Base-by-base conservation (phyloP, 2,329 filamentous ascomycete genomes). In the Xylaria sp. region DNA sequence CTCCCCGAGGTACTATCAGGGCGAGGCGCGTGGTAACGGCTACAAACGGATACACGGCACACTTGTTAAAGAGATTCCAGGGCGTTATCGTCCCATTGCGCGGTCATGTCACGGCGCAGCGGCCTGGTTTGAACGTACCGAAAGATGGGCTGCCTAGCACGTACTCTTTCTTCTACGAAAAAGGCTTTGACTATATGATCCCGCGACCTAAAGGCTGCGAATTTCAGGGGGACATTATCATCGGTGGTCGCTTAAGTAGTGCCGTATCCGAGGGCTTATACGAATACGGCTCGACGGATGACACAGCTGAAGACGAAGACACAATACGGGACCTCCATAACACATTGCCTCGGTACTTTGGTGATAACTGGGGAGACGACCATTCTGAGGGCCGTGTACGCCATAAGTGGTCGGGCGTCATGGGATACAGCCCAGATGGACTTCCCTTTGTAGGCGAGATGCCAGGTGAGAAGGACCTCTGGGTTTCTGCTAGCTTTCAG, bases 161-260 rank as follows among this genome's bases (percentile, higher is more conserved):
- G 1, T 89, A 87, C 68, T 87, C 81, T 19, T 87, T 90, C 65
- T 83, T 88, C 25, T 87, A 86, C 69, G 77, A 79, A 1, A 74
- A 77, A 23, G 85, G 87, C 0, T 90, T 87, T 69, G 88, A 90
- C 62, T 91, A 90, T 72, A 85, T 90, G 80, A 83, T 90, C 8
- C 80, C 84, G 1, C 79, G 85, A 1, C 82, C 82, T 0, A 73
- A 77, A n/a, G 79, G 79, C 0, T 77, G 79, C 2, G 67, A 64
- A 17, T 74, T 76, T 21, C 75, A 73, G 2, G 81, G 83, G 25
- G 81, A 85, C 58, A 81, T 90, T 27, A 75, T 90, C 29, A 87
- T 90, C 13, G 87, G 88, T 0, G 87, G 88, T 15, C 87, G 84
- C 0, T 71, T 85, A 5, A 76, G 72, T 0, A 76, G 76, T 46